Base-by-base conservation (phyloP, 768 basidiomycete genomes). In the Kwoniella mangroviensis region DNA sequence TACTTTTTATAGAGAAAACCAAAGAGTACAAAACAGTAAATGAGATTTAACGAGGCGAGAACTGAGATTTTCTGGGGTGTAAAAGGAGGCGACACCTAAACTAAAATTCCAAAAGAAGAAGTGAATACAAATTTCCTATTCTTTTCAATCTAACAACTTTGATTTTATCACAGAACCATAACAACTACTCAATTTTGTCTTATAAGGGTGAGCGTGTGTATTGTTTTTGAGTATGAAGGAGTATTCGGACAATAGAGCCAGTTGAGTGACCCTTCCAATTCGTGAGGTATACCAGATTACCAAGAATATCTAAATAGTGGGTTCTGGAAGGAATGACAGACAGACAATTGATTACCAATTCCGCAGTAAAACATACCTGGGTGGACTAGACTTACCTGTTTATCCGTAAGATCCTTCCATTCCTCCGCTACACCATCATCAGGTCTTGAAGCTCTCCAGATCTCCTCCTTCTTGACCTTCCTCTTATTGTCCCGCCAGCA, bases 341-440 rank as follows among this genome's bases (percentile, higher is more conserved):
- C 12, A 13, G 45, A 15, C 45, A 1, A 19, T 19, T 17, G 15
- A 49, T 49, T 0, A 1, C 45, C 0, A 49, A 13, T 19, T 49
- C 45, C 0, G 45, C 45, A 49, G 45, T 49, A 49, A 34, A 34
- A 34, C 34, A 34, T 34, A 34, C 6, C 34, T 34, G 34, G 34
- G 34, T 34, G 34, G 34, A 34, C 34, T 34, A 7, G 7, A 51
- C 53, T 22, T 12, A 57, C 56, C 57, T 67, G 65, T 13, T 56
- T 41, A 59, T 76, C 75, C n/a, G 75, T 76, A 60, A 69, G 68
- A 56, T 74, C 71, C 26, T 69, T 70, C 75, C 72, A 75, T 28
- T 70, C 73, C 60, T 72, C 75, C 26, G 69, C 43, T 41, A 76
- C 42, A 34, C 65, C 70, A 28, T 71, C 68, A 11, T 67, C 43